Evolutionary conservation across 176 grass and related monocot genomes (phyloP), one percentile per base, ranked within the genome.

Genomic region (Tuctoria greenei): DNA sequence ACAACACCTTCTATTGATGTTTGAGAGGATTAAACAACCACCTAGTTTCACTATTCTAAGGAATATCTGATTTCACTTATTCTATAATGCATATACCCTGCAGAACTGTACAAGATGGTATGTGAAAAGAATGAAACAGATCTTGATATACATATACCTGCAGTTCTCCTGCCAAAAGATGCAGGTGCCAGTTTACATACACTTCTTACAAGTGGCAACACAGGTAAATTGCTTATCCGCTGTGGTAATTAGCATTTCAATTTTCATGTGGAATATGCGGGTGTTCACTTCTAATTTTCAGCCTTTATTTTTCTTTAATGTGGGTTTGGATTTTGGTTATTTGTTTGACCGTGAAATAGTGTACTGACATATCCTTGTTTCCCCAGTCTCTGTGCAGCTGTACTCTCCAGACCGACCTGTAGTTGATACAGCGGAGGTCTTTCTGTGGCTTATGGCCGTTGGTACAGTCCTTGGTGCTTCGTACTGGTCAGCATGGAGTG

Each of bases 91-190:
- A 8, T 78, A 69, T 52, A 38, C 79, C 78, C 51, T 61, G 57
- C 90, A 97, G 91, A 97, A 66, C 83, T 97, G 6, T 97, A 97
- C 86, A 97, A 97, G 82, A 93, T 97, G 95, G 86, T 97, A 63
- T 97, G 95, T 40, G 95, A 93, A 63, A 73, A 78, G 66, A 97
- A 93, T 24, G 95, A 93, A 71, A 97, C 95, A 20, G 81, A 97
- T 54, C 80, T 97, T 26, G 84, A 93, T 71, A 97, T 97, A 83
- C 73, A 81, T 43, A 88, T 97, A 85, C 86, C 88, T 23, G 78
- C 95, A 15, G 91, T 96, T 79, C 85, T 96, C 81, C 78, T 96
- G 41, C 89, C 92, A 54, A 75, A 82, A 89, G 86, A 96, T 74
- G 88, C 95, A 2, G 95, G 91, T 66, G 37, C 57, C 12, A 84